Percentiles rank a stretch among this genome's conserved stretches.
These are phyloP conservation scores for Backusella circina DNA, from an alignment of 192 early-diverging fungal genomes.

Conservation along the genomic window DNA sequence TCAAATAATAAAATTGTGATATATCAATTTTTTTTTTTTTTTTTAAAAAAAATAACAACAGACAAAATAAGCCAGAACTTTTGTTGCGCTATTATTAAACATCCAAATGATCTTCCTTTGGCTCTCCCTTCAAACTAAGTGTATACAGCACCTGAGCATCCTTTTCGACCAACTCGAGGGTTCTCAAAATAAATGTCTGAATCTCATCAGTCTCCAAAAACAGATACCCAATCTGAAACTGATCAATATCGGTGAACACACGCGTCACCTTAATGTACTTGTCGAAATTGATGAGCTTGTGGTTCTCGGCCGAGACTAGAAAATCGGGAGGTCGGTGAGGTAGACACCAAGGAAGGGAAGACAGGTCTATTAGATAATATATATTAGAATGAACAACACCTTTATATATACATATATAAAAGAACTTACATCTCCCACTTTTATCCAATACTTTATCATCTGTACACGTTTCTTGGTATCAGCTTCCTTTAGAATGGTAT, in stretches of 20 bases:
- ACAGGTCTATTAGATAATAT: too few species aligned
- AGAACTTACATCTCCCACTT: constrained; percentile 59
- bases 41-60: too few species aligned
- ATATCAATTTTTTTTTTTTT: too few species aligned
- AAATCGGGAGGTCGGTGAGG: constrained; percentile 73
- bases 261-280: constrained; percentile 61
- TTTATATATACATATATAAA: too few species aligned
- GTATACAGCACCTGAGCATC: constrained; percentile 72
- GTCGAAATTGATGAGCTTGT: constrained; percentile 76
- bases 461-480: constrained; percentile 68
- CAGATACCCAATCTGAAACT: constrained; percentile 70
- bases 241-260: constrained; percentile 69
- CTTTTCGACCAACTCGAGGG: constrained; percentile 52
- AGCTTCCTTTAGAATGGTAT: constrained; percentile 65
- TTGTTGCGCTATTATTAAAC: too few species aligned
- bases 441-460: constrained; percentile 75
- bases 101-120: constrained; percentile 42
- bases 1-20: too few species aligned
- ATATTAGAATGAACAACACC: too few species aligned
- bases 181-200: constrained; percentile 58
- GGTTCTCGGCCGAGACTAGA: constrained; percentile 15
- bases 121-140: constrained; percentile 74
- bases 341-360: constrained; percentile 80
- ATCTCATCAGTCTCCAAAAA: constrained; percentile 69
- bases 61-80: too few species aligned